Evolutionary conservation across 2,329 filamentous ascomycete genomes (phyloP).

Genomic region (Alternaria alternata): DNA sequence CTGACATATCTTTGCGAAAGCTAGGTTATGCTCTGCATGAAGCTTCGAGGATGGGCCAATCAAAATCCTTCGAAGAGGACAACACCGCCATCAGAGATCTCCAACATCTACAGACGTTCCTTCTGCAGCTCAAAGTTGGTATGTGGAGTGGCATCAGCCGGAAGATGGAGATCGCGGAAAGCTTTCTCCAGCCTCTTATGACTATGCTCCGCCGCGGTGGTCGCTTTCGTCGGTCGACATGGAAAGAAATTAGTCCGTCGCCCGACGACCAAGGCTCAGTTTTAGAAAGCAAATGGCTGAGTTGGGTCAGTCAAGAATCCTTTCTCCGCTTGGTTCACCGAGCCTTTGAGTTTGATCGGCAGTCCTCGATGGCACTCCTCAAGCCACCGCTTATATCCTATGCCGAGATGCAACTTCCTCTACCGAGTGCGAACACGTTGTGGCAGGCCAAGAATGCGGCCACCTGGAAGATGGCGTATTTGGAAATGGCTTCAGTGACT

Average conservation of each 20-base stretch:
- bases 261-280: constrained; percentile 63
- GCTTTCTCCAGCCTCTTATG: constrained; percentile 62
- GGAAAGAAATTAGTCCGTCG: constrained; percentile 61
- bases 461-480: constrained; percentile 70
- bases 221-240: constrained; percentile 65
- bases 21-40: constrained; percentile 65
- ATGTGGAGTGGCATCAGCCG: constrained; percentile 67
- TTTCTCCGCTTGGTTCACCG: constrained; percentile 75
- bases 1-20: constrained; percentile 64
- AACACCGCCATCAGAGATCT: constrained; percentile 62
- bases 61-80: constrained; percentile 57
- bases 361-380: constrained; percentile 72
- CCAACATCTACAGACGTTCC: constrained; percentile 60
- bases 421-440: constrained; percentile 68
- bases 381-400: constrained; percentile 73
- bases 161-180: constrained; percentile 67
- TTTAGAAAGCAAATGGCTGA: constrained; percentile 70
- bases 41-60: constrained; percentile 52
- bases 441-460: constrained; percentile 71
- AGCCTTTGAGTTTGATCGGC: constrained; percentile 70
- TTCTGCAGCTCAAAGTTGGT: constrained; percentile 61
- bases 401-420: constrained; percentile 70
- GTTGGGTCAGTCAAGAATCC: constrained; percentile 70
- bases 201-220: constrained; percentile 66
- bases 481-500: constrained; percentile 47